These are phyloP conservation scores for Leptomonas seymouri DNA, from an alignment of 208 protist species.

Conservation along the genomic window DNA sequence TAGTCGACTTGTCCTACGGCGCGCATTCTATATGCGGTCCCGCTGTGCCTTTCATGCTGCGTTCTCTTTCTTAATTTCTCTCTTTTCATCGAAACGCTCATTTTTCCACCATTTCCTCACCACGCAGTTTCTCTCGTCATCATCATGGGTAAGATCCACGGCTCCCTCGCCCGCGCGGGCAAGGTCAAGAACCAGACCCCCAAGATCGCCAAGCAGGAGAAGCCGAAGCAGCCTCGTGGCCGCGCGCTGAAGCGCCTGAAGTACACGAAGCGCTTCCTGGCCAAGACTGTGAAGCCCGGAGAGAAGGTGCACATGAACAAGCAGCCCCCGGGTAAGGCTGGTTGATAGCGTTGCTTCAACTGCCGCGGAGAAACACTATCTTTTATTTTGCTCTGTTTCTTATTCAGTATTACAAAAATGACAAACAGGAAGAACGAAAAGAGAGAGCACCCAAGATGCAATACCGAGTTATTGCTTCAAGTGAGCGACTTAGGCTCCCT, in stretches of 20 bases:
- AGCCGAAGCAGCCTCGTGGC: slow-evolving; percentile 94
- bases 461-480: too few relatives aligned
- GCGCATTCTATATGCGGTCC: too few relatives aligned
- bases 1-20: too few relatives aligned
- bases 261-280: slow-evolving; percentile 98
- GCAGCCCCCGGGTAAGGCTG: slow-evolving; percentile 91
- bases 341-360: slow-evolving; percentile 55
- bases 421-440: neutral
- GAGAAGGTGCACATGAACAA: slow-evolving; percentile 95
- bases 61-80: slow-evolving; percentile 1
- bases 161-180: slow-evolving; percentile 97
- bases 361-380: slow-evolving; percentile 27
- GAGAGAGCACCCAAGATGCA: neutral
- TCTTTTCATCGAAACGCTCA: neutral
- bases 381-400: slow-evolving; percentile 18
- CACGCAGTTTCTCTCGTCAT: slow-evolving; percentile 23
- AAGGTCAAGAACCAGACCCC: slow-evolving; percentile 99
- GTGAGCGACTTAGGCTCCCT: too few relatives aligned
- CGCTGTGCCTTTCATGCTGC: neutral
- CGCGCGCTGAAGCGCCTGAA: slow-evolving; percentile 97
- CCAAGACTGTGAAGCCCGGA: slow-evolving; percentile 91
- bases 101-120: neutral
- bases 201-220: slow-evolving; percentile 96
- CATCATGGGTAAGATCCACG: slow-evolving; percentile 97
- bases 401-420: neutral